Evolutionary conservation across 2,329 filamentous ascomycete genomes (phyloP).

Genomic region (Fusarium austroafricanum): DNA sequence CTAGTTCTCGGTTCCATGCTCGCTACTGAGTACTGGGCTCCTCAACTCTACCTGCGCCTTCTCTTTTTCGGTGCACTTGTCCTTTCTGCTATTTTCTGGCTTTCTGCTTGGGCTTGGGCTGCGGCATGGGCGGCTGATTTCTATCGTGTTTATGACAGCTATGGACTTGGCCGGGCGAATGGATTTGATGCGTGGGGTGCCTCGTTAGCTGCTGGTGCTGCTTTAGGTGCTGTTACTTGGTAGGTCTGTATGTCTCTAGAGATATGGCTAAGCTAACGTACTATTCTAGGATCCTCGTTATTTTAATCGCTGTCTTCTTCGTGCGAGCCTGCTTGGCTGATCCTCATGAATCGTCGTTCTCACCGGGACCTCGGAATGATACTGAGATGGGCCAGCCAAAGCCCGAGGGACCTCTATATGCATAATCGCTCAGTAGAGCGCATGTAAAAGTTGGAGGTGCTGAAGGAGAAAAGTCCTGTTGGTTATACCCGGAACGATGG

Average conservation of each 20-base stretch:
- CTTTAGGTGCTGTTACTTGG: constrained; percentile 57
- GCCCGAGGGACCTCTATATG: constrained; percentile 2
- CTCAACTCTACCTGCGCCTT: constrained; percentile 51
- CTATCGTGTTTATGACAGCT: constrained; percentile 40
- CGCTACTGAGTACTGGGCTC: constrained; percentile 52
- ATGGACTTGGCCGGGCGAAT: constrained; percentile 14
- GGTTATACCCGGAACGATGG: not conserved
- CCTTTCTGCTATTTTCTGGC: constrained; percentile 58
- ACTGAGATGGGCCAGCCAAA: constrained; percentile 33
- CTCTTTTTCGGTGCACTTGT: constrained; percentile 52
- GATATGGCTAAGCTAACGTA: not conserved
- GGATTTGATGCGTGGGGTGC: constrained; percentile 41
- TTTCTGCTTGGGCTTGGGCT: constrained; percentile 53
- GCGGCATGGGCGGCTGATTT: constrained; percentile 50
- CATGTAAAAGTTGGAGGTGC: not conserved
- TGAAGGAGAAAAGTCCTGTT: not conserved
- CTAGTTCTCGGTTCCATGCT: constrained; percentile 54
- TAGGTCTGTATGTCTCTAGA: constrained; percentile 31
- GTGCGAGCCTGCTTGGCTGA: constrained; percentile 48
- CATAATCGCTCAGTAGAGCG: not conserved
- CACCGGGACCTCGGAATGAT: constrained; percentile 10
- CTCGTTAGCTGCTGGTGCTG: constrained; percentile 55
- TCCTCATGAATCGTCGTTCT: constrained; percentile 28
- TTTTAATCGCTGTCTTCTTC: constrained; percentile 55
- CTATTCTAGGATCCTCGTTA: constrained; percentile 51